These are phyloP conservation scores for Paecilomyces niveus DNA, from an alignment of 2,329 filamentous ascomycete genomes.

Conservation along the genomic window DNA sequence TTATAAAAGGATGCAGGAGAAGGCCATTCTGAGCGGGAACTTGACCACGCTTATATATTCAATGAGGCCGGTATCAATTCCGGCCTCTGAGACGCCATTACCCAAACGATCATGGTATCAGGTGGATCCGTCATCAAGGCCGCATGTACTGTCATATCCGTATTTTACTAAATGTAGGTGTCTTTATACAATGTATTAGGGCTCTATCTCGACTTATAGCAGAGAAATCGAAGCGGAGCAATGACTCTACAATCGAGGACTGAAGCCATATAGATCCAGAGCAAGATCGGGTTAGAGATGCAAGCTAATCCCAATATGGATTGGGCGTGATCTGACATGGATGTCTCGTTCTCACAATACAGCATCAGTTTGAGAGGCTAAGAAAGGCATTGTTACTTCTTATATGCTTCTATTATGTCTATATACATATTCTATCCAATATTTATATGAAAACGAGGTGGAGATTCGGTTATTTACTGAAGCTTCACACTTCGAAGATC, in stretches of 20 bases:
- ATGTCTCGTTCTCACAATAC: neutral
- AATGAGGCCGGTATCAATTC: slow-evolving; percentile 41
- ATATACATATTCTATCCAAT: neutral
- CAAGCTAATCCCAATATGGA: slow-evolving; percentile 18
- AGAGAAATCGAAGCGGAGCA: neutral
- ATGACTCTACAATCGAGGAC: neutral
- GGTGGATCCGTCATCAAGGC: slow-evolving; percentile 16
- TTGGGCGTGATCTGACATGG: neutral
- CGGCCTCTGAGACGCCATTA: slow-evolving; percentile 35
- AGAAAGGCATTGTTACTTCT: neutral
- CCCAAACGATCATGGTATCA: slow-evolving; percentile 23
- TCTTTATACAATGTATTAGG: neutral
- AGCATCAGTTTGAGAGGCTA: neutral
- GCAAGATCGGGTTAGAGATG: slow-evolving; percentile 22
- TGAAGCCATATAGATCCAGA: slow-evolving; percentile 16
- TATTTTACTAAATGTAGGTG: neutral
- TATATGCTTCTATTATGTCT: neutral
- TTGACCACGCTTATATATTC: slow-evolving; percentile 35
- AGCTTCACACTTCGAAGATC: neutral
- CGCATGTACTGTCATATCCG: slow-evolving; percentile 6
- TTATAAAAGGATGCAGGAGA: slow-evolving; percentile 13
- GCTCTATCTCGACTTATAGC: neutral
- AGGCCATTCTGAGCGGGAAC: slow-evolving; percentile 19
- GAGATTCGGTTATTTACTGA: neutral
- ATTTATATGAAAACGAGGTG: neutral